These are phyloP conservation scores for Hypoxylon sp. DNA, from an alignment of 2,329 filamentous ascomycete genomes.

Conservation along the genomic window DNA sequence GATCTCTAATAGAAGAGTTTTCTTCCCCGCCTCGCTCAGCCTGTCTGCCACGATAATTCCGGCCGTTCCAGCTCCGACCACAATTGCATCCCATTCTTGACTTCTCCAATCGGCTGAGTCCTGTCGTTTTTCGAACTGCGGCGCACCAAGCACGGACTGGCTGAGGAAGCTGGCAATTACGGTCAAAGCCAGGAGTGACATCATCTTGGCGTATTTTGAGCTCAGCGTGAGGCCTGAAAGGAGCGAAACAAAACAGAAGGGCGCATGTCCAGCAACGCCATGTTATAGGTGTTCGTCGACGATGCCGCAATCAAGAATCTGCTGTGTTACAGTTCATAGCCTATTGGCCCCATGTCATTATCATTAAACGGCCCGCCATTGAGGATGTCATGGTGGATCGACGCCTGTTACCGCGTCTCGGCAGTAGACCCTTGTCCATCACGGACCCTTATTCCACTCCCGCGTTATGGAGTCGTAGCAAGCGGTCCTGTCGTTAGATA, in stretches of 20 bases:
- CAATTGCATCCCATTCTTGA: conserved; percentile 54
- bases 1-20: conserved; percentile 64
- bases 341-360: conserved; percentile 26
- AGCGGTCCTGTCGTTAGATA: background rate
- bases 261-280: conserved; percentile 2
- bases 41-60: conserved; percentile 65
- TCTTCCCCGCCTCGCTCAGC: conserved; percentile 64
- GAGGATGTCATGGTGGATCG: conserved; percentile 10
- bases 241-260: background rate
- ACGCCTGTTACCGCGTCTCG: conserved; percentile 10
- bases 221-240: background rate
- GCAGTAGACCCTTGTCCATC: conserved; percentile 15
- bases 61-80: conserved; percentile 64
- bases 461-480: conserved; percentile 4
- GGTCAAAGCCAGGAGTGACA: conserved; percentile 25
- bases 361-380: conserved; percentile 6
- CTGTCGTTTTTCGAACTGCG: conserved; percentile 16
- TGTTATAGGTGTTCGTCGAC: conserved; percentile 22
- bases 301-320: conserved; percentile 7
- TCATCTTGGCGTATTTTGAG: conserved; percentile 33
- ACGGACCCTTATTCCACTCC: conserved; percentile 8
- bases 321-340: conserved; percentile 13
- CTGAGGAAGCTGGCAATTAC: conserved; percentile 26
- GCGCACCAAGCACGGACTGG: conserved; percentile 32
- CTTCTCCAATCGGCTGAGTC: conserved; percentile 44